Base-by-base conservation (phyloP, 139 green algal species). In the Nannochloris sp. region DNA sequence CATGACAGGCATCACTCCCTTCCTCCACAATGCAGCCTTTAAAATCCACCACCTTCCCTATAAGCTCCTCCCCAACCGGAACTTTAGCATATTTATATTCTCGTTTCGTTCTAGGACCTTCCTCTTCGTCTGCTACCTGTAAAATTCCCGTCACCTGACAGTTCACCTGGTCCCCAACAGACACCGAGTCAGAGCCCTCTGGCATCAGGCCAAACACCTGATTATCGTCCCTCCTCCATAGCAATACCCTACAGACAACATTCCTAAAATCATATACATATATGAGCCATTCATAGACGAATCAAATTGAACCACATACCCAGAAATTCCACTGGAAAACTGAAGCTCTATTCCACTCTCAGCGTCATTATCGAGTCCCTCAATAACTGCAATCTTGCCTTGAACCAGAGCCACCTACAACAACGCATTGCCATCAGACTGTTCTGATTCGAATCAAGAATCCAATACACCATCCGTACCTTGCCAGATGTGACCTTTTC, bases 291-390 rank as follows among this genome's bases (percentile, higher is more conserved):
- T 23, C 20, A 23, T 23, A 23, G 20, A 23, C 20, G 20, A 23
- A 23, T 23, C 20, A 23, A 23, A 23, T 23, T 23, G 20, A 23
- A 23, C 20, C 20, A 48, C 77, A 61, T 56, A 92, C 85, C 87
- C 87, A 9, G 70, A 71, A 16, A 79, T 79, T 3, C 87, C 87
- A 49, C 74, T 86, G n/a, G 86, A 75, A 58, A 95, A 95, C 2
- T 72, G 66, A 3, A 95, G 71, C 36, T 74, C 79, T 17, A 82
- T 89, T 49, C 88, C 88, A 4, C 89, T 36, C 2, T 83, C 85
- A 1, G 88, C 87, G 49, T 95, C 88, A 16, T 89, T 76, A 69
- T 95, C 91, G 20, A 95, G 76, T 0, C 88, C 88, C 31, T 80
- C 80, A 20, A 94, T 65, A 48, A 95, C 86, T 8, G 84, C 88